Evolutionary conservation across 805 yeast species (phyloP).

Genomic region (Wickerhamomyces bovis): DNA sequence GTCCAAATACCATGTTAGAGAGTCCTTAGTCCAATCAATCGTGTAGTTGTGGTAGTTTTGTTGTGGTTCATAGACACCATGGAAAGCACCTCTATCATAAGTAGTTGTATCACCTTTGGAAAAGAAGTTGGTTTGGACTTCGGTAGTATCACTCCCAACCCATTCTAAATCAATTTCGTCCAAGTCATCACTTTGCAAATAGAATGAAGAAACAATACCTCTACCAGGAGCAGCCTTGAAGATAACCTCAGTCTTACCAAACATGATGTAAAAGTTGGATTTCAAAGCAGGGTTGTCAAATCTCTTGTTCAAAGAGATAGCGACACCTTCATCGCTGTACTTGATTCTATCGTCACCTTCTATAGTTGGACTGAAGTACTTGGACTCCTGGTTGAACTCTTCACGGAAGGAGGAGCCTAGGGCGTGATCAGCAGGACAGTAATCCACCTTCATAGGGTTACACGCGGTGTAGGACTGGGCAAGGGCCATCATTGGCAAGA

Average conservation of each 20-base stretch:
- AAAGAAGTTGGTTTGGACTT: conserved; percentile 75
- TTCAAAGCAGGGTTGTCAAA: conserved; percentile 74
- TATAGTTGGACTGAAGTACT: conserved; percentile 32
- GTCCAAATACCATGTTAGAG: conserved; percentile 66
- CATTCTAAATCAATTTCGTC: conserved; percentile 91
- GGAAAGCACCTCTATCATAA: conserved; percentile 76
- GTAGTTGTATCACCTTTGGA: conserved; percentile 74
- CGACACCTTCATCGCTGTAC: conserved; percentile 51
- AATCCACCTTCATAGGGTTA: conserved; percentile 35
- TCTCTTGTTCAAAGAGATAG: conserved; percentile 51
- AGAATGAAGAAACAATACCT: conserved; percentile 79
- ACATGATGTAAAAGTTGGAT: conserved; percentile 82
- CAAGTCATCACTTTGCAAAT: conserved; percentile 74
- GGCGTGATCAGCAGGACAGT: conserved; percentile 51
- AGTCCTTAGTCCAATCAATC: conserved; percentile 72
- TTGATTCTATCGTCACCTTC: conserved; percentile 37
- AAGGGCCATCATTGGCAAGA: conserved; percentile 3
- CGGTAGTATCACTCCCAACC: conserved; percentile 71
- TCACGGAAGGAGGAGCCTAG: conserved; percentile 49
- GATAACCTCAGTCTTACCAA: conserved; percentile 72
- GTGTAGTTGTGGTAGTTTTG: conserved; percentile 68
- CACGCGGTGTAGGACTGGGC: conserved; percentile 26
- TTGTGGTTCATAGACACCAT: conserved; percentile 51
- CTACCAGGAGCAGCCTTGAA: conserved; percentile 69
- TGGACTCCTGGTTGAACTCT: conserved; percentile 43